Percentiles rank a stretch among this genome's conserved stretches.
Evolutionary conservation across 306 rosid genomes (phyloP).

Genomic region (Mucuna pruriens): DNA sequence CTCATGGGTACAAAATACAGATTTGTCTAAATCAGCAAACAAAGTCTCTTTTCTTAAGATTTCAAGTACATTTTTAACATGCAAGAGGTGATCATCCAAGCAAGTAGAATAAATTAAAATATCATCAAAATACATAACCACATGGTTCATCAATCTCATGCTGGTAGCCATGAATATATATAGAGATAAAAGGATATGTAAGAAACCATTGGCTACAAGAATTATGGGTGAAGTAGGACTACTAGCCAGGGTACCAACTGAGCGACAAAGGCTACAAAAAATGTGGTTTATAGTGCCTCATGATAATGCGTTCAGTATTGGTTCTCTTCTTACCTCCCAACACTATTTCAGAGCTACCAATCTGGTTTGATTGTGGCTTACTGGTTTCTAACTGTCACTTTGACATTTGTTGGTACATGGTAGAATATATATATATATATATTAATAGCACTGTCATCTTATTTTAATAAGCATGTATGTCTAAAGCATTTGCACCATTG

Average conservation of each 20-base stretch:
- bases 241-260: not conserved
- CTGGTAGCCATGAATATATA: too few species aligned
- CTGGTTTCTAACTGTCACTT: not conserved
- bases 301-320: not conserved
- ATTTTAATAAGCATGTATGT: constrained; percentile 14
- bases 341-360: not conserved
- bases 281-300: not conserved
- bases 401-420: not conserved
- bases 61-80: too few species aligned
- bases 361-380: not conserved
- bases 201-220: too few species aligned
- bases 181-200: too few species aligned
- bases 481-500: constrained; percentile 18
- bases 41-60: too few species aligned
- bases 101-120: too few species aligned
- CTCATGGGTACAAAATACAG: too few species aligned
- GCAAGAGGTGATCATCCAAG: too few species aligned
- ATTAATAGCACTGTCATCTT: not conserved
- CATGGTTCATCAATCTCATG: too few species aligned
- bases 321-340: not conserved
- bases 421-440: not conserved
- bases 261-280: not conserved
- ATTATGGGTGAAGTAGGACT: not conserved
- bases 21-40: too few species aligned
- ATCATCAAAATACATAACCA: too few species aligned